A percentile compares a stretch with the other conserved stretches of the same genome.
Evolutionary conservation across 352 stramenopile genomes (phyloP).

Genomic region (Phytophthora multivora): DNA sequence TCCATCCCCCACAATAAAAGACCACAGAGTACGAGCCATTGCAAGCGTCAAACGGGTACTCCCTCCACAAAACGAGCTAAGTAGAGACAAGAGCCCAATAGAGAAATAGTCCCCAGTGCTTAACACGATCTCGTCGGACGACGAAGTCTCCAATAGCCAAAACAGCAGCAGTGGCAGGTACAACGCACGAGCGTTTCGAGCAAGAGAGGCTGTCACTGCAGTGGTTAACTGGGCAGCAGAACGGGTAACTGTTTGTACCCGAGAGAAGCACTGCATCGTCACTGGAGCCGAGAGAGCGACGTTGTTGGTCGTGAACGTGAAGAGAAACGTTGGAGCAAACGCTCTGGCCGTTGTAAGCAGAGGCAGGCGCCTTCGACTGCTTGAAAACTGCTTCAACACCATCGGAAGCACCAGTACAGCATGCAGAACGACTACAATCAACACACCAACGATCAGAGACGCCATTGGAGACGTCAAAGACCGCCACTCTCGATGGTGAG

Average conservation of each 20-base stretch:
- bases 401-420: slow-evolving; percentile 38
- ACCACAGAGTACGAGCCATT: slow-evolving; percentile 34
- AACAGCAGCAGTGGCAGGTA: slow-evolving; percentile 50
- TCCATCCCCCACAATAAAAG: slow-evolving; percentile 11
- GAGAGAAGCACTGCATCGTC: slow-evolving; percentile 43
- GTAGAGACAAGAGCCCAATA: slow-evolving; percentile 29
- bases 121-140: slow-evolving; percentile 14
- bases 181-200: slow-evolving; percentile 43
- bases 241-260: slow-evolving; percentile 44
- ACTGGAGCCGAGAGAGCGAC: slow-evolving; percentile 41
- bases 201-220: slow-evolving; percentile 32
- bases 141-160: slow-evolving; percentile 44
- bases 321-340: slow-evolving; percentile 44
- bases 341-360: slow-evolving; percentile 7
- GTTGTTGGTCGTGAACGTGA: slow-evolving; percentile 46
- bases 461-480: slow-evolving; percentile 37
- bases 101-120: slow-evolving; percentile 17
- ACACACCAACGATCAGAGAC: slow-evolving; percentile 43
- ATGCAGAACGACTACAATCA: slow-evolving; percentile 38
- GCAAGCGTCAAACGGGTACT: slow-evolving; percentile 26
- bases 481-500: slow-evolving; percentile 51
- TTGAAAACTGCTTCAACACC: slow-evolving; percentile 29
- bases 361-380: not conserved
- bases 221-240: slow-evolving; percentile 43
- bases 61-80: slow-evolving; percentile 45